These are phyloP conservation scores for Hypholoma sublateritium DNA, from an alignment of 768 basidiomycete genomes.

Conservation along the genomic window DNA sequence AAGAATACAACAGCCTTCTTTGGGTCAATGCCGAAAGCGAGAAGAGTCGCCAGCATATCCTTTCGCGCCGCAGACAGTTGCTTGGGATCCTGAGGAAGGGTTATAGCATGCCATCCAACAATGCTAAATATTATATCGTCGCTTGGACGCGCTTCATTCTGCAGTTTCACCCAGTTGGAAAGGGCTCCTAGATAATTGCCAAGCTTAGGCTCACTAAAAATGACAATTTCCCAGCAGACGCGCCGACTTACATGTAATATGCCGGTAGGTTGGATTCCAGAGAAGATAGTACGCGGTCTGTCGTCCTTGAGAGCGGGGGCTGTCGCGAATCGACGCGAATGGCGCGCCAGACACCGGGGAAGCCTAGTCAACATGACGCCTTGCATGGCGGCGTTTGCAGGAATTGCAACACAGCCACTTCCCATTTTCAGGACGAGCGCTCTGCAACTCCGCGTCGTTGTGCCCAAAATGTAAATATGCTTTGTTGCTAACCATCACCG, in stretches of 20 bases:
- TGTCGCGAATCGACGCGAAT: slow-evolving; percentile 19
- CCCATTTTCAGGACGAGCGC: slow-evolving; percentile 15
- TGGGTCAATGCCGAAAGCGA: slow-evolving; percentile 86
- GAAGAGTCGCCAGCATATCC: slow-evolving; percentile 78
- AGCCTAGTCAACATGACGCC: slow-evolving; percentile 3
- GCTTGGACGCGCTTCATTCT: slow-evolving; percentile 53
- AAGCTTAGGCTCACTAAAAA: slow-evolving; percentile 48
- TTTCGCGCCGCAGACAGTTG: slow-evolving; percentile 58
- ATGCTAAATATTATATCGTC: slow-evolving; percentile 81
- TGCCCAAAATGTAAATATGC: slow-evolving; percentile 16
- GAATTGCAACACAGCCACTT: slow-evolving; percentile 34
- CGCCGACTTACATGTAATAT: slow-evolving; percentile 72
- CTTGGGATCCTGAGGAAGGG: slow-evolving; percentile 82
- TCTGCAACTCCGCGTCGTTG: slow-evolving; percentile 1
- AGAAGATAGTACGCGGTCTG: slow-evolving; percentile 59
- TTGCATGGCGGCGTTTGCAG: not conserved
- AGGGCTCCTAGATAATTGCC: slow-evolving; percentile 94
- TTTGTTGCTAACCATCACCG: slow-evolving; percentile 18
- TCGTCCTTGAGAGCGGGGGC: slow-evolving; percentile 3
- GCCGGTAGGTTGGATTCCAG: slow-evolving; percentile 93
- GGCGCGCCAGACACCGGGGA: slow-evolving; percentile 13
- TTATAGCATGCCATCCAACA: slow-evolving; percentile 94
- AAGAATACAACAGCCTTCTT: slow-evolving; percentile 74
- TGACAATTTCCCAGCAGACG: not conserved
- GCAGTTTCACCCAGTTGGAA: slow-evolving; percentile 84